Base-by-base conservation (phyloP, 208 protist species). In the Leishmania amazonensis region DNA sequence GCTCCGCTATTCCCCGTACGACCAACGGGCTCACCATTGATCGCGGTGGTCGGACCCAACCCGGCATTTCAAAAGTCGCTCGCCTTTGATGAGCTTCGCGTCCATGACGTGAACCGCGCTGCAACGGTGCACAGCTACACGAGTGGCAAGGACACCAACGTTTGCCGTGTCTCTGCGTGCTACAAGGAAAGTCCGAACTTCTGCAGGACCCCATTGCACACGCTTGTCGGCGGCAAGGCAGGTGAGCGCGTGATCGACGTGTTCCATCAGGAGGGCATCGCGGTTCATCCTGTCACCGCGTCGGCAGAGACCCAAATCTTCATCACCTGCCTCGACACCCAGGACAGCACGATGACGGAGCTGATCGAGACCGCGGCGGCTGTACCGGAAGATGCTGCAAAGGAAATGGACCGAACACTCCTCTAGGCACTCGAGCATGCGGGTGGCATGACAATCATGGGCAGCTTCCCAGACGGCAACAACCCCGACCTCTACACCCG, bases 141-240 rank as follows among this genome's bases (percentile, higher is more conserved):
- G 2, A 82, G 85, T 54, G 87, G 87, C 64, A 90, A 90, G 49
- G 87, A 80, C 54, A 85, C 87, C 35, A 87, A 88, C 81, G 87
- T 90, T 58, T 88, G 84, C 72, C 87, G 84, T 13, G 84, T 84
- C 21, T 54, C 79, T 15, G 57, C 76, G 9, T 87, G 80, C 62
- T 87, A 84, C 58, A 79, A 57, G 31, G 60, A 53, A 13, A 60
- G 65, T 73, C 65, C 75, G 38, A 73, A 87, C 75, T 47, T 31
- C 70, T 70, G 65, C 73, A 57, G 28, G 31, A 83, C 87, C 9
- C 76, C 67, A 2, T 62, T 88, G 31, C 85, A 76, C 75, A 86
- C 80, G 9, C 87, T 88, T 76, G 54, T 87, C 31, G 85, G 87
- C 28, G 87, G 87, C 13, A 45, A 73, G 31, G 81, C 79, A 11